Evolutionary conservation across 192 early-diverging fungal species (phyloP).

Genomic region (Mortierella hygrophila): DNA sequence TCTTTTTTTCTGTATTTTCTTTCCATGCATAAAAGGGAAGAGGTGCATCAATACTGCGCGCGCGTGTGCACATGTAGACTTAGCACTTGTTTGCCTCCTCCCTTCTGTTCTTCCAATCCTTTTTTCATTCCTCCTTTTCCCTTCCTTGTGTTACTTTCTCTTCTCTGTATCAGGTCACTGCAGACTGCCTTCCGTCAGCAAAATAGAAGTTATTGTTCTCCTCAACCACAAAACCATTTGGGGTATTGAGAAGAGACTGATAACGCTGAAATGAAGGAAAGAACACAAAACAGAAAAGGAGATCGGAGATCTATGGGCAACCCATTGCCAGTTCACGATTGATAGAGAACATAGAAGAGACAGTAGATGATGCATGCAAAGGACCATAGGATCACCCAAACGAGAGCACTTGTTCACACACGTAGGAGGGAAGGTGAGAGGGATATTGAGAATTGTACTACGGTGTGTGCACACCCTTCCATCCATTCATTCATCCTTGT

Average conservation of each 20-base stretch:
- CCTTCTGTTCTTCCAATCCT: neutral
- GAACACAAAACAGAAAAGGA: neutral
- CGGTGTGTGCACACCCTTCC: neutral
- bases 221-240: neutral
- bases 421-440: too few species aligned
- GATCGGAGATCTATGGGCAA: neutral
- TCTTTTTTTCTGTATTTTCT: neutral
- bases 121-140: neutral
- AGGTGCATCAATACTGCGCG: neutral
- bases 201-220: neutral
- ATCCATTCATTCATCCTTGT: too few species aligned
- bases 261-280: neutral
- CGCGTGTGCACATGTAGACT: neutral
- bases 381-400: too few species aligned
- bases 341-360: neutral
- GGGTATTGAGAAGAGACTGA: neutral
- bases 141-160: neutral
- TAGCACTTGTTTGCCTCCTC: neutral
- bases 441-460: neutral
- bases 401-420: too few species aligned
- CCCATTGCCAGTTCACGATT: neutral
- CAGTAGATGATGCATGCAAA: too few species aligned
- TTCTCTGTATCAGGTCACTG: neutral
- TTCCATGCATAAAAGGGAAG: neutral
- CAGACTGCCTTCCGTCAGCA: neutral